Percentiles rank a stretch among this genome's conserved stretches.
These are phyloP conservation scores for Monosporascus sp. DNA, from an alignment of 2,329 filamentous ascomycete genomes.

Conservation along the genomic window DNA sequence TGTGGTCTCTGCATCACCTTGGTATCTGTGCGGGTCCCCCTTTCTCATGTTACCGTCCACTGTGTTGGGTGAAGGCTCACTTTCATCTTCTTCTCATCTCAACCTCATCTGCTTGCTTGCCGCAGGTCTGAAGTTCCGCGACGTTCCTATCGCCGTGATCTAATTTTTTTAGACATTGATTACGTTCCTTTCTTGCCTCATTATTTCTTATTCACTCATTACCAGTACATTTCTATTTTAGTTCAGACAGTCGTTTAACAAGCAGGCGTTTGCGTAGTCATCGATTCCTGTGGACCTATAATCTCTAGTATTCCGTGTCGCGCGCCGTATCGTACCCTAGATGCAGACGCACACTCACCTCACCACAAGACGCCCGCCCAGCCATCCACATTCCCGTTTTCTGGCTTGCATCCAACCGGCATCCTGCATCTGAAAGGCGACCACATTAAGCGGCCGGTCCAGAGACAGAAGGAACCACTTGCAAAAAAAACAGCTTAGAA, in stretches of 20 bases:
- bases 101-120: background rate
- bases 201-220: background rate
- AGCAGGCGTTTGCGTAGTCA: background rate
- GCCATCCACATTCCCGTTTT: background rate
- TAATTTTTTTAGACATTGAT: background rate
- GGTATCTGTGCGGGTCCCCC: background rate
- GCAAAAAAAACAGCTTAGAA: background rate
- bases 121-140: background rate
- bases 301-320: background rate
- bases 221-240: background rate
- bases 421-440: background rate
- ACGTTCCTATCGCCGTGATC: background rate
- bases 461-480: background rate
- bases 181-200: background rate
- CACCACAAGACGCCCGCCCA: background rate
- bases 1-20: no score
- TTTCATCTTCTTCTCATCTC: background rate
- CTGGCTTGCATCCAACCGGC: background rate
- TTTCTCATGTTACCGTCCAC: background rate
- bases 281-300: background rate
- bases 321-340: background rate
- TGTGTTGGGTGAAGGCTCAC: background rate
- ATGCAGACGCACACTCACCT: background rate
- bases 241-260: background rate
- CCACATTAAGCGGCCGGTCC: background rate